These are phyloP conservation scores for Fonsecaea nubica DNA, from an alignment of 2,329 filamentous ascomycete species.

Conservation along the genomic window DNA sequence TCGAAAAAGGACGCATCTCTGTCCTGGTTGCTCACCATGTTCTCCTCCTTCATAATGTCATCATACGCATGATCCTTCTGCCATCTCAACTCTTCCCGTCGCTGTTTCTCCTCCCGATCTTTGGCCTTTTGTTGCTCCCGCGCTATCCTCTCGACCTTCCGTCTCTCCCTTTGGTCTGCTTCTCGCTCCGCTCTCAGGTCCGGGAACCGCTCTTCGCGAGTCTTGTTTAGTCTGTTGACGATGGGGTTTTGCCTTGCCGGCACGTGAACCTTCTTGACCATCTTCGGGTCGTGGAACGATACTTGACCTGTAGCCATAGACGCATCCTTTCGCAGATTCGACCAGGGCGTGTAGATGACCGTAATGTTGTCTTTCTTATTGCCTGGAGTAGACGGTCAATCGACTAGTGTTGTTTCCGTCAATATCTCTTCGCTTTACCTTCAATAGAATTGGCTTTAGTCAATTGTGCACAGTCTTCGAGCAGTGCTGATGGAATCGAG, in stretches of 20 bases:
- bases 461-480: slow-evolving; percentile 91
- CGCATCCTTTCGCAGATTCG: slow-evolving; percentile 92
- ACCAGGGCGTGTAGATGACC: slow-evolving; percentile 96
- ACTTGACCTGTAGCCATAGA: slow-evolving; percentile 96
- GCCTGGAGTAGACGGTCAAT: slow-evolving; percentile 57
- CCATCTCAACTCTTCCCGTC: slow-evolving; percentile 87
- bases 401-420: slow-evolving; percentile 30
- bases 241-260: slow-evolving; percentile 82
- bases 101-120: slow-evolving; percentile 62
- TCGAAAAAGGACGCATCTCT: slow-evolving; percentile 73
- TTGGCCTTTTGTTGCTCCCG: slow-evolving; percentile 49
- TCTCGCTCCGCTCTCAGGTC: slow-evolving; percentile 84
- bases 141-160: slow-evolving; percentile 66
- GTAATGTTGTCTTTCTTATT: slow-evolving; percentile 99
- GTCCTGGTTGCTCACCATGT: slow-evolving; percentile 87
- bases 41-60: slow-evolving; percentile 84
- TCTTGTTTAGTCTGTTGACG: slow-evolving; percentile 98
- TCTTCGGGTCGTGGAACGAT: slow-evolving; percentile 84
- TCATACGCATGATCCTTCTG: slow-evolving; percentile 99
- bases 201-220: slow-evolving; percentile 83
- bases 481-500: slow-evolving; percentile 72
- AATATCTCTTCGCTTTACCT: slow-evolving; percentile 58
- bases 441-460: slow-evolving; percentile 99
- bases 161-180: slow-evolving; percentile 72
- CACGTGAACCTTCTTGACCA: slow-evolving; percentile 84